A percentile compares a stretch with the other conserved stretches of the same genome.
phyloP scores from a whole-genome alignment of 2,329 filamentous ascomycete species.

The Albifimbria verrucaria region DNA sequence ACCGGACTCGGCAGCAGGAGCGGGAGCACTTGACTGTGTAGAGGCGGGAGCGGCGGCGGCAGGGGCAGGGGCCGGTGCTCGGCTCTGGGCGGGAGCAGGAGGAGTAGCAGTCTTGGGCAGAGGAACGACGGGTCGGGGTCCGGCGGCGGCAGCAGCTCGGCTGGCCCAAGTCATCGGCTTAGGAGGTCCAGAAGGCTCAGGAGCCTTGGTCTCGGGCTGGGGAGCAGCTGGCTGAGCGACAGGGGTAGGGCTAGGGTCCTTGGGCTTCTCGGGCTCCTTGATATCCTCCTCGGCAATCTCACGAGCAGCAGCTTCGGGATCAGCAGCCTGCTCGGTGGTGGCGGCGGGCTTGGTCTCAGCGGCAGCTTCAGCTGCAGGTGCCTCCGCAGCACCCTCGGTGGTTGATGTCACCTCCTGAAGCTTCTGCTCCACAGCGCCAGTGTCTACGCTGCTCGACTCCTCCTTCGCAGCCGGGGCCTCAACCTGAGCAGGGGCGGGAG shows the following conservation, averaged over 20 bases:
- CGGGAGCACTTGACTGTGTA: slow-evolving; percentile 35
- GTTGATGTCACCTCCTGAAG: slow-evolving; percentile 72
- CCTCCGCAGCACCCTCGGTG: no score
- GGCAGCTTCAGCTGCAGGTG: no score
- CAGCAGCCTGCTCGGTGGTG: slow-evolving; percentile 18
- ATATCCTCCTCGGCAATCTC: slow-evolving; percentile 53
- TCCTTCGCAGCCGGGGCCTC: slow-evolving; percentile 24
- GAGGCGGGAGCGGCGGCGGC: slow-evolving; percentile 34
- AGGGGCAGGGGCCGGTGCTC: slow-evolving; percentile 47
- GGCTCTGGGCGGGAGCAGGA: slow-evolving; percentile 44
- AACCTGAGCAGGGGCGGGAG: slow-evolving; percentile 28
- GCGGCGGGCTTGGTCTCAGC: slow-evolving; percentile 29
- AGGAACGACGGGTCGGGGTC: slow-evolving; percentile 50
- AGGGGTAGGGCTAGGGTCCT: slow-evolving; percentile 57
- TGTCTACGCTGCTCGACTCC: slow-evolving; percentile 34
- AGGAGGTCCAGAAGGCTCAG: slow-evolving; percentile 41
- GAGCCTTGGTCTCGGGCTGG: slow-evolving; percentile 48
- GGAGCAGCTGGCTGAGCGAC: slow-evolving; percentile 41
- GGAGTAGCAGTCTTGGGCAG: slow-evolving; percentile 56
- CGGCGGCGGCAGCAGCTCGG: slow-evolving; percentile 57
- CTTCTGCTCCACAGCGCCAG: slow-evolving; percentile 67
- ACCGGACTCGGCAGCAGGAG: slow-evolving; percentile 36
- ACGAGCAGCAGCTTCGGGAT: slow-evolving; percentile 48
- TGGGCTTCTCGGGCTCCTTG: slow-evolving; percentile 63
- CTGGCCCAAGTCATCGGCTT: slow-evolving; percentile 77